Conservation (phyloP, 805 yeast species). For the Komagataella ulmi region DNA sequence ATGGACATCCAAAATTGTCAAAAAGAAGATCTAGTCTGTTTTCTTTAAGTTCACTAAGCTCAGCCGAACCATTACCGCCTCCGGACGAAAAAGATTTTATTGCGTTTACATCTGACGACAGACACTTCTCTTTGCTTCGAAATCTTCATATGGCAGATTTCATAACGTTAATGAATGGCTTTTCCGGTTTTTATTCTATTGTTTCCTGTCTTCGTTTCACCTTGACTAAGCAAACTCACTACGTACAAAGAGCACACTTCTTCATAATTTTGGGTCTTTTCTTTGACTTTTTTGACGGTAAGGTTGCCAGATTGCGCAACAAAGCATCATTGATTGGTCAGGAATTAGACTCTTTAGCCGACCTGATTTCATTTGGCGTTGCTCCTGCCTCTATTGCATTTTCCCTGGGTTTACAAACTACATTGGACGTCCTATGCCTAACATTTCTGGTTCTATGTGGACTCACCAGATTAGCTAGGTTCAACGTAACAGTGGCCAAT, state of each 20-base stretch:
- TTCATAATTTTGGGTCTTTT: slow-evolving; percentile 83
- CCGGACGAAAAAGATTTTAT: slow-evolving; percentile 68
- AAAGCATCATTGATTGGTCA: slow-evolving; percentile 93
- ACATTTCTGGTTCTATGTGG: slow-evolving; percentile 89
- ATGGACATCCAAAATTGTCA: background rate
- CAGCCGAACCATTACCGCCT: slow-evolving; percentile 48
- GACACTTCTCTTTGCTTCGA: slow-evolving; percentile 79
- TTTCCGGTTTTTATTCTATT: slow-evolving; percentile 85
- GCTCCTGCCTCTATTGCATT: slow-evolving; percentile 93
- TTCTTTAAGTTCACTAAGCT: slow-evolving; percentile 28
- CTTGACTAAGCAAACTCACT: slow-evolving; percentile 51
- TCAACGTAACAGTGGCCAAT: slow-evolving; percentile 86
- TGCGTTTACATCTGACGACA: slow-evolving; percentile 67
- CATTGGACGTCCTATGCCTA: slow-evolving; percentile 64
- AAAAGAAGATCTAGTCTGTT: slow-evolving; percentile 27
- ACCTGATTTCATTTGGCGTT: slow-evolving; percentile 86
- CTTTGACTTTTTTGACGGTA: slow-evolving; percentile 93
- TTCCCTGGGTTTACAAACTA: slow-evolving; percentile 78
- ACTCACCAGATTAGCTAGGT: slow-evolving; percentile 84
- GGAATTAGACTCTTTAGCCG: slow-evolving; percentile 94
- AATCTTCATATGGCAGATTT: slow-evolving; percentile 92
- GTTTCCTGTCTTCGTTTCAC: slow-evolving; percentile 77
- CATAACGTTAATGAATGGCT: slow-evolving; percentile 89
- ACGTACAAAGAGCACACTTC: slow-evolving; percentile 78
- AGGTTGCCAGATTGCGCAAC: slow-evolving; percentile 90